phyloP scores from a whole-genome alignment of 148 eudicot genomes.

The Camellia lanceoleosa region DNA sequence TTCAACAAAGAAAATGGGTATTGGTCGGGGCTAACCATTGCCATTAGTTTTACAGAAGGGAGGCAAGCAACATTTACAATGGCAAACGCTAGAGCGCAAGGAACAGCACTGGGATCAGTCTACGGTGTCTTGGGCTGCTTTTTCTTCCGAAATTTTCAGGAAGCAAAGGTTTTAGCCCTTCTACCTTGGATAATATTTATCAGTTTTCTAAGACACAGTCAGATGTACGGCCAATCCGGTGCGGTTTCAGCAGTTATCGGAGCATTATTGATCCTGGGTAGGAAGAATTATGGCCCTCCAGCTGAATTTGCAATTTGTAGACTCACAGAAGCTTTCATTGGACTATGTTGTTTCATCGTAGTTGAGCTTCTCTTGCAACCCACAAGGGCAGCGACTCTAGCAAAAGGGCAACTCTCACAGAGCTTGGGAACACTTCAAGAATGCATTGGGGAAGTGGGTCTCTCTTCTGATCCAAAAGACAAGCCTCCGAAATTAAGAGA shows the following conservation, averaged over 20 bases:
- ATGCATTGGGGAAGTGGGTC: slow-evolving; percentile 23
- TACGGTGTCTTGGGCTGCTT: slow-evolving; percentile 52
- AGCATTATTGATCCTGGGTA: slow-evolving; percentile 52
- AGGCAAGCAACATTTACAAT: slow-evolving; percentile 41
- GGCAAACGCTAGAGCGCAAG: slow-evolving; percentile 51
- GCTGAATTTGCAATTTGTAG: slow-evolving; percentile 50
- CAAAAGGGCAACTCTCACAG: slow-evolving; percentile 28
- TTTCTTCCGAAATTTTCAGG: slow-evolving; percentile 22
- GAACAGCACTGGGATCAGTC: slow-evolving; percentile 57
- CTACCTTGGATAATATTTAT: slow-evolving; percentile 60
- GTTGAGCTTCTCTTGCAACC: slow-evolving; percentile 49
- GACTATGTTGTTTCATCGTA: slow-evolving; percentile 36
- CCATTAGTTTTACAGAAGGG: slow-evolving; percentile 42
- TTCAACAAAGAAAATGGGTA: slow-evolving; percentile 47
- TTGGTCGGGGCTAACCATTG: slow-evolving; percentile 62
- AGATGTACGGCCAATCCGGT: slow-evolving; percentile 53
- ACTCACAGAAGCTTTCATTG: slow-evolving; percentile 52
- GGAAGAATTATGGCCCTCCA: slow-evolving; percentile 48
- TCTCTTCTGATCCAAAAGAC: slow-evolving; percentile 14
- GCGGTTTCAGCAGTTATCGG: slow-evolving; percentile 50
- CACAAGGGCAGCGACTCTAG: slow-evolving; percentile 40
- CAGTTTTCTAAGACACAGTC: slow-evolving; percentile 46
- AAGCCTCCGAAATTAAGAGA: slow-evolving; percentile 17
- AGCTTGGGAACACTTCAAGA: slow-evolving; percentile 28
- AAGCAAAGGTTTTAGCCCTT: slow-evolving; percentile 31